Base-by-base conservation (phyloP, 148 eudicot genomes). In the Pouteria glomerata region DNA sequence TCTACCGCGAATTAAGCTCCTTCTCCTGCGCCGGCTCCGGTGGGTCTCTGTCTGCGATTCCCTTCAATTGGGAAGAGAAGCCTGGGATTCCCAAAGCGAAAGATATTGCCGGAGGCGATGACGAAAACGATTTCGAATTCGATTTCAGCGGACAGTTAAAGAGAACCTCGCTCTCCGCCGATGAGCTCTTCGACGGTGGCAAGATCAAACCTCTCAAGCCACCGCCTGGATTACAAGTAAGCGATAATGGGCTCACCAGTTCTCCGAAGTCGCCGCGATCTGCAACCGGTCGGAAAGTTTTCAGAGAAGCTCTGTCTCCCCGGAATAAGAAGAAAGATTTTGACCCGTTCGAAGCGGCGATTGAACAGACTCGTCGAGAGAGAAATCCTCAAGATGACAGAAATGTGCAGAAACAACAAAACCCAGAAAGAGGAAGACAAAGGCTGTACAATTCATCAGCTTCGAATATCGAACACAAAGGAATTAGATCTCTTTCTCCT, bases 81-180 rank as follows among this genome's bases (percentile, higher is more conserved):
- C 84, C 84, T 1, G 81, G 83, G 1, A 66, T 66, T 6, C 77
- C 86, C 23, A 74, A 80, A 67, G 19, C 50, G 0, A 55, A 56
- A 24, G 68, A 71, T 0, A 63, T 47, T 0, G 44, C 52, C 10
- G 58, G 23, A 8, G n/a, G 52, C 1, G 68, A 72, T 2, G 39
- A 33, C 62, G 88, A 87, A 5, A 39, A 39, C 44, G 44, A 81
- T 51, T 90, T 86, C 55, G 91, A 86, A 12, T 92, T 92, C 60
- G 77, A 86, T 29, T 88, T 88, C 64, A 81, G 86, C 69, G 86
- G 87, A n/a, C 86, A 85, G 12, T 45, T 86, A 4, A 78, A 83
- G 41, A 69, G 51, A 57, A 45, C 48, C 48, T 64, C 65, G 12
- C 69, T 60, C 29, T 67, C 85, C 6, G 87, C 93, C 7, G 88